phyloP scores from a whole-genome alignment of 2,329 filamentous ascomycete genomes.

The Immersiporthe knoxdaviesiana region DNA sequence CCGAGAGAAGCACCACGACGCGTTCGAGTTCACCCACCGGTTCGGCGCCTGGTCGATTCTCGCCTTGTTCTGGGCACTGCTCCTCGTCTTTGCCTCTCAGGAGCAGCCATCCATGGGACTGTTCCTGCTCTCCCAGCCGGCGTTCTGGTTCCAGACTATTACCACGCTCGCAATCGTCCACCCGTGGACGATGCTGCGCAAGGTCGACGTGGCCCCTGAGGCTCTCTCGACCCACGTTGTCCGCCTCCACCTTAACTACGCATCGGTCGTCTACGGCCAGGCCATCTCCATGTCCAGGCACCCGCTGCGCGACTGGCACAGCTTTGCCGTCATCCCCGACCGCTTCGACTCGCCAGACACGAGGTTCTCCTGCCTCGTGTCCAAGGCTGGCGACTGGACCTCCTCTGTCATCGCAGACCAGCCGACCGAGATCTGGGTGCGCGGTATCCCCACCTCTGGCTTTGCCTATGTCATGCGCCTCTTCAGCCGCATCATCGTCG shows the following conservation, averaged over 20 bases:
- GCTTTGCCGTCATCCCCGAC: slow-evolving; percentile 48
- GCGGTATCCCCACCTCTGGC: slow-evolving; percentile 62
- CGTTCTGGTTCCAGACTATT: slow-evolving; percentile 61
- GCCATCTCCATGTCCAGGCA: slow-evolving; percentile 56
- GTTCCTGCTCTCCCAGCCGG: slow-evolving; percentile 44
- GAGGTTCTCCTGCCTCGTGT: slow-evolving; percentile 47
- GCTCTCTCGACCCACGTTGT: slow-evolving; percentile 65
- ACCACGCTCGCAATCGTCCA: slow-evolving; percentile 60
- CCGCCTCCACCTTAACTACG: slow-evolving; percentile 60
- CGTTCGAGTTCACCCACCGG: slow-evolving; percentile 72
- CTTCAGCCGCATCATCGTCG: slow-evolving; percentile 59
- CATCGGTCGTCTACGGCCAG: slow-evolving; percentile 50
- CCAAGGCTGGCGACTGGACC: slow-evolving; percentile 69
- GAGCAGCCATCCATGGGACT: slow-evolving; percentile 19
- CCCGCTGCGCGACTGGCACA: slow-evolving; percentile 63
- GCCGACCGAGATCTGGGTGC: slow-evolving; percentile 60
- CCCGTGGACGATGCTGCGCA: slow-evolving; percentile 66
- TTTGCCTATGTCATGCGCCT: slow-evolving; percentile 61
- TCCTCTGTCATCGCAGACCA: slow-evolving; percentile 55
- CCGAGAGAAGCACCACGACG: slow-evolving; percentile 65
- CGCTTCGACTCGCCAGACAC: slow-evolving; percentile 49
- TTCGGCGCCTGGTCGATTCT: slow-evolving; percentile 74
- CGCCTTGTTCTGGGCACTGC: slow-evolving; percentile 38
- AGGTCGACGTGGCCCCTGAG: slow-evolving; percentile 58
- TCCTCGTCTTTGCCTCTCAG: slow-evolving; percentile 40